phyloP scores from a whole-genome alignment of 371 early-diverging fungal genomes.

The Zopfochytrium polystomum region DNA sequence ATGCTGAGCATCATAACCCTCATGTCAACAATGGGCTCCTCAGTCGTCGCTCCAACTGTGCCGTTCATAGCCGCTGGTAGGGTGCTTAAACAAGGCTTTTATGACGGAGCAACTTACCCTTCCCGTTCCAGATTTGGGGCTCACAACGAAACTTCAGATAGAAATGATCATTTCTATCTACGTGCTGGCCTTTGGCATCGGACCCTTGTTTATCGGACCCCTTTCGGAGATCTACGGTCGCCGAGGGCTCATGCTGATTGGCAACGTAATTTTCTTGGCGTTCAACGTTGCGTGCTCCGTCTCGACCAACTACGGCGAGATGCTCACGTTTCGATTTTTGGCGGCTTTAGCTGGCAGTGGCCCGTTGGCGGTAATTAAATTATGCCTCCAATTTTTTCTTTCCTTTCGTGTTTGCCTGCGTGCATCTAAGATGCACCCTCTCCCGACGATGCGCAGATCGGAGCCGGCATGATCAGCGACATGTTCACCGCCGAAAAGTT shows the following conservation, averaged over 20 bases:
- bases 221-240: conserved; percentile 18
- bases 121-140: background rate
- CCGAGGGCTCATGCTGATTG: background rate
- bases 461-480: too few species aligned
- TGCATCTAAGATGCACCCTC: too few species aligned
- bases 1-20: conserved; percentile 12
- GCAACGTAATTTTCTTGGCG: conserved; percentile 6
- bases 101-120: background rate
- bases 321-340: conserved; percentile 11
- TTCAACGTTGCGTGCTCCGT: conserved; percentile 13
- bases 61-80: conserved; percentile 5
- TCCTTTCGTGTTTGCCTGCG: too few species aligned
- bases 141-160: conserved; percentile 5
- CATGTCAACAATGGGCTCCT: conserved; percentile 13
- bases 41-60: conserved; percentile 17
- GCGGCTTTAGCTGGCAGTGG: conserved; percentile 14
- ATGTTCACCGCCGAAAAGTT: too few species aligned
- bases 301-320: conserved; percentile 2
- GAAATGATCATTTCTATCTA: conserved; percentile 16
- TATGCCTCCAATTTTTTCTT: too few species aligned
- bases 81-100: too few species aligned
- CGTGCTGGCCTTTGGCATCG: conserved; percentile 14
- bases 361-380: too few species aligned
- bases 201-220: conserved; percentile 14
- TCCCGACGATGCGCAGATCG: too few species aligned